A percentile compares a stretch with the other conserved stretches of the same genome.
These are phyloP conservation scores for Cordia subcordata DNA, from an alignment of 257 asterid species.

Conservation along the genomic window DNA sequence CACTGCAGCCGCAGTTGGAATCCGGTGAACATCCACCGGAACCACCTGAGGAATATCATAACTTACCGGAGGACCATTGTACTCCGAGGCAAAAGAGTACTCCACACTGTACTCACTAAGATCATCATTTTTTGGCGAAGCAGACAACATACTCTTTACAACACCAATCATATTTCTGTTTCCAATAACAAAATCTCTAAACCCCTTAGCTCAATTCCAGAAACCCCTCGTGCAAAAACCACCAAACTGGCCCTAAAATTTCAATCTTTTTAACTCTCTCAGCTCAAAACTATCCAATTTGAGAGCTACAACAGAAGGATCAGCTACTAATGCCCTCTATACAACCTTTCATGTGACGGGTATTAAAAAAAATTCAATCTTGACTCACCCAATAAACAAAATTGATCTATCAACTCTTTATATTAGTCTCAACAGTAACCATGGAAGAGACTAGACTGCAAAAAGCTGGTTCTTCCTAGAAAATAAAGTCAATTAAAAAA, in stretches of 20 bases:
- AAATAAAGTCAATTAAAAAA: no score
- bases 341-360: background rate
- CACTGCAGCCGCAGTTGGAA: constrained; percentile 73
- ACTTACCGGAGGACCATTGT: constrained; percentile 73
- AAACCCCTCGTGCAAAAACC: background rate
- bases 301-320: background rate
- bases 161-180: constrained; percentile 24
- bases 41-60: constrained; percentile 64
- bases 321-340: background rate
- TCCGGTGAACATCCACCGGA: constrained; percentile 70
- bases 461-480: no score
- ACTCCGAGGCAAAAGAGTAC: constrained; percentile 86
- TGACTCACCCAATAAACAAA: background rate
- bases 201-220: background rate
- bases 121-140: constrained; percentile 24
- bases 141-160: constrained; percentile 21
- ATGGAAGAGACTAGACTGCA: no score
- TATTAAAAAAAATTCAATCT: background rate
- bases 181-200: constrained; percentile 10
- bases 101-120: constrained; percentile 38
- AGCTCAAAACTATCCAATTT: background rate
- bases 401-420: no score
- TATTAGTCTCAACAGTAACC: no score
- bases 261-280: background rate
- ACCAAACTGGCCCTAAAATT: background rate